Evolutionary conservation across 2,329 filamentous ascomycete species (phyloP).

Genomic region (Neurospora sp.): DNA sequence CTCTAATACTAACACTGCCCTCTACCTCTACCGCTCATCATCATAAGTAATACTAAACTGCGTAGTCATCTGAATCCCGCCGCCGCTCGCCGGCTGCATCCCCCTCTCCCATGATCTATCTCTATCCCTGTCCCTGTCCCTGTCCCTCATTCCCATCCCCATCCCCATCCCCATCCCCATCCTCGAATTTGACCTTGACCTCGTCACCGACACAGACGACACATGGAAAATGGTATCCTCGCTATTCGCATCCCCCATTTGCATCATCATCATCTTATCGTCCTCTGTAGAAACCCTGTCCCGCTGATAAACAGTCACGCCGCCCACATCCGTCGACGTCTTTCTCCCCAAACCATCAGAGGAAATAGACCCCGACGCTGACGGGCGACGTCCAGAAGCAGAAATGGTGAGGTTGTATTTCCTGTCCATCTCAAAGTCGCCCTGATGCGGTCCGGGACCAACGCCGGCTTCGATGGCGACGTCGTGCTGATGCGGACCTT

Average conservation of each 20-base stretch:
- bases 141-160: not conserved
- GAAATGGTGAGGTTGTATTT: not conserved
- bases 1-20: not conserved
- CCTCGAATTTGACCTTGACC: not conserved
- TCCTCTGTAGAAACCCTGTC: not conserved
- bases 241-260: not conserved
- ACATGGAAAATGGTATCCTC: not conserved
- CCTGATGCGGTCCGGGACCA: not conserved
- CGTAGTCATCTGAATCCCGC: constrained; percentile 2
- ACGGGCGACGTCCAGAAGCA: not conserved
- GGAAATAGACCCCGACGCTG: not conserved
- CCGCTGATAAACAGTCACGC: not conserved
- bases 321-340: not conserved
- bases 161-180: not conserved
- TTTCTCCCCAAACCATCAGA: not conserved
- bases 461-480: not conserved
- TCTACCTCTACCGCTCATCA: not conserved
- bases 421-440: not conserved
- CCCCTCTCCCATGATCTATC: not conserved
- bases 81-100: not conserved
- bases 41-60: constrained; percentile 4
- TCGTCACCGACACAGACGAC: not conserved
- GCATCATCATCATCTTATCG: not conserved
- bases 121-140: not conserved
- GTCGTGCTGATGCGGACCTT: not conserved